Evolutionary conservation across 768 basidiomycete genomes (phyloP).

Genomic region (Hydnum rufescens): DNA sequence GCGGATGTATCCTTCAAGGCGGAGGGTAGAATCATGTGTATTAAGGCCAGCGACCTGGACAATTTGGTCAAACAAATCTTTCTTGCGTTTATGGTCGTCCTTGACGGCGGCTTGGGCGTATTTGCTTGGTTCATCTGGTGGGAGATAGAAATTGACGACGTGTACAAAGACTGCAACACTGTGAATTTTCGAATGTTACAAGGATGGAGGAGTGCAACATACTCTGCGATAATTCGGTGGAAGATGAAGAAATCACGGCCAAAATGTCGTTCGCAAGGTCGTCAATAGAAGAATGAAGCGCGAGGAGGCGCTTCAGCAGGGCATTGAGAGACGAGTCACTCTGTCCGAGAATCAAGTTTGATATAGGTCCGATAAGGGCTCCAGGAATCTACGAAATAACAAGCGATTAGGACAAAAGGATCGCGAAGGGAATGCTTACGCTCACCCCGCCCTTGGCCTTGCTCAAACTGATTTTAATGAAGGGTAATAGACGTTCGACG

Average conservation of each 20-base stretch:
- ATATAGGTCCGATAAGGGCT: neutral
- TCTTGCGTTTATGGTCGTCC: neutral
- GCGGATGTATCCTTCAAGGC: neutral
- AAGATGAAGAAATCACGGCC: neutral
- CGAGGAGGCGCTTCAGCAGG: neutral
- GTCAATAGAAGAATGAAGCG: neutral
- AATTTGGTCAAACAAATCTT: neutral
- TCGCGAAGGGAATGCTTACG: neutral
- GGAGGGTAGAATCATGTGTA: neutral
- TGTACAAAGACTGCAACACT: neutral
- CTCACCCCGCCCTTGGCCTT: neutral
- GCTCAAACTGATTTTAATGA: neutral
- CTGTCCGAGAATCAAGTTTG: neutral
- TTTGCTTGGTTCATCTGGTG: neutral
- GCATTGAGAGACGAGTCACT: neutral
- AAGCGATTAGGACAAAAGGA: neutral
- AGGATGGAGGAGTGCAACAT: neutral
- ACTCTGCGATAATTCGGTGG: neutral
- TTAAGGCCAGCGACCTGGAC: neutral
- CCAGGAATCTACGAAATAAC: neutral
- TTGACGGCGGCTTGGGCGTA: neutral
- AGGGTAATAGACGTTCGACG: neutral
- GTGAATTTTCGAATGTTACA: neutral
- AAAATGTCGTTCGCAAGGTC: neutral
- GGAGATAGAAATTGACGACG: constrained; percentile 3